Conservation (phyloP, 805 yeast species). For the Candida cerambycidarum region DNA sequence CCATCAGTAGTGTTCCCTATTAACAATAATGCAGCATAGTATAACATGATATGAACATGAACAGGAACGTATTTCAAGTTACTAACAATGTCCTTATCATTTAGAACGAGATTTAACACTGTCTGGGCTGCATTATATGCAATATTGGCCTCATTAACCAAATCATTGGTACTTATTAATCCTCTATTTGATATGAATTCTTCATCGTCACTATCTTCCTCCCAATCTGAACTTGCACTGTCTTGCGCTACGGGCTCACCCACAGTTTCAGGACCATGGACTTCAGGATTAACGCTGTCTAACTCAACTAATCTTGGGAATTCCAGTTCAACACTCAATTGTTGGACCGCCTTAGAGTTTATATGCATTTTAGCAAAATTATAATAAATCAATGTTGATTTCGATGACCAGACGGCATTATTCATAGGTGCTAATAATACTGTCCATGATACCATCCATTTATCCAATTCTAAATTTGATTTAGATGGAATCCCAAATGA, state of each 20-base stretch:
- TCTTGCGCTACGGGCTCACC: too few species aligned
- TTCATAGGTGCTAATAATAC: slow-evolving; percentile 61
- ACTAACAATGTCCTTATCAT: slow-evolving; percentile 56
- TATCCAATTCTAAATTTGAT: slow-evolving; percentile 64
- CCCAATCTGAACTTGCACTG: slow-evolving; percentile 11
- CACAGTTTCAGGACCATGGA: neutral
- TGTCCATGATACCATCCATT: slow-evolving; percentile 83
- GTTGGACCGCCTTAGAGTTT: slow-evolving; percentile 51
- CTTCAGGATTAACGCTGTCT: neutral
- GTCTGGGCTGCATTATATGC: slow-evolving; percentile 66
- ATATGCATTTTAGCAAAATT: slow-evolving; percentile 76
- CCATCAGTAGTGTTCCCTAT: slow-evolving; percentile 23
- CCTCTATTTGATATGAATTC: slow-evolving; percentile 35
- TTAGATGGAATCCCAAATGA: slow-evolving; percentile 68
- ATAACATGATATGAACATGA: slow-evolving; percentile 71
- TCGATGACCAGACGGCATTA: slow-evolving; percentile 63
- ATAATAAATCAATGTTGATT: slow-evolving; percentile 66
- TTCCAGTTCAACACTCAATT: slow-evolving; percentile 28
- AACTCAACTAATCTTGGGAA: slow-evolving; percentile 35
- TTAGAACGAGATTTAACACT: slow-evolving; percentile 56
- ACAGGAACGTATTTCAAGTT: slow-evolving; percentile 65
- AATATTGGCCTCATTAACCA: slow-evolving; percentile 42
- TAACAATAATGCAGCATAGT: slow-evolving; percentile 60
- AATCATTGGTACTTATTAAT: slow-evolving; percentile 32
- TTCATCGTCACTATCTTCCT: slow-evolving; percentile 21